These are phyloP conservation scores for Pyrus betulifolia DNA, from an alignment of 306 rosid genomes.

Conservation along the genomic window DNA sequence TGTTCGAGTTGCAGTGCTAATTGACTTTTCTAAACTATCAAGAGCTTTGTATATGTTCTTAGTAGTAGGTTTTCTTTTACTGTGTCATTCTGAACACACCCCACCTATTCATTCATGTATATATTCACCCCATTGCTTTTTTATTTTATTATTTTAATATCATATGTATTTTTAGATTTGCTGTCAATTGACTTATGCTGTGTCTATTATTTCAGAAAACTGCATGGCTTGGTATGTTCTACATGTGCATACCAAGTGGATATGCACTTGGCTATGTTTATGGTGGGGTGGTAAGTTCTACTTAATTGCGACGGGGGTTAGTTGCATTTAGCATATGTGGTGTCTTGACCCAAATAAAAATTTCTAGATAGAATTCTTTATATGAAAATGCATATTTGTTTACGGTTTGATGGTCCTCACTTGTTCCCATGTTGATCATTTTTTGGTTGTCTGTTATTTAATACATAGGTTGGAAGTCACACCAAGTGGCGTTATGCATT, in stretches of 20 bases:
- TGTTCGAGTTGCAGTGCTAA: not conserved
- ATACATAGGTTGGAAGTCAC: conserved; percentile 57
- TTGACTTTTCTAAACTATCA: not conserved
- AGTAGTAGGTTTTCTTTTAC: not conserved
- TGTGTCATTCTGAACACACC: not conserved
- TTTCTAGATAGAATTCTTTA: not conserved
- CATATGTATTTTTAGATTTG: not conserved
- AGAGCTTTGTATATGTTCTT: not conserved
- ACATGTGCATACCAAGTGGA: conserved; percentile 85
- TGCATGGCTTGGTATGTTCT: conserved; percentile 63
- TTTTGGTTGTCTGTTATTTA: conserved; percentile 4
- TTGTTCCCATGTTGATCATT: not conserved
- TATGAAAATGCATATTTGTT: not conserved
- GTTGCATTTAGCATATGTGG: not conserved
- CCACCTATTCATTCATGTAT: not conserved
- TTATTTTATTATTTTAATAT: not conserved
- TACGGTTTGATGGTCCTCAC: not conserved
- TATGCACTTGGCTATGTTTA: conserved; percentile 76
- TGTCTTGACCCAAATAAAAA: not conserved
- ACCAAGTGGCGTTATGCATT: conserved; percentile 71
- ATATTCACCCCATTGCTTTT: not conserved
- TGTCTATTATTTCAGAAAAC: conserved; percentile 54
- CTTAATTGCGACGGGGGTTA: not conserved
- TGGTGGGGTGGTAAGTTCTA: conserved; percentile 71
- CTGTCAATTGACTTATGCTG: conserved; percentile 1